phyloP scores from a whole-genome alignment of 2,329 filamentous ascomycete species.

The Davidsoniella neocaledoniae region DNA sequence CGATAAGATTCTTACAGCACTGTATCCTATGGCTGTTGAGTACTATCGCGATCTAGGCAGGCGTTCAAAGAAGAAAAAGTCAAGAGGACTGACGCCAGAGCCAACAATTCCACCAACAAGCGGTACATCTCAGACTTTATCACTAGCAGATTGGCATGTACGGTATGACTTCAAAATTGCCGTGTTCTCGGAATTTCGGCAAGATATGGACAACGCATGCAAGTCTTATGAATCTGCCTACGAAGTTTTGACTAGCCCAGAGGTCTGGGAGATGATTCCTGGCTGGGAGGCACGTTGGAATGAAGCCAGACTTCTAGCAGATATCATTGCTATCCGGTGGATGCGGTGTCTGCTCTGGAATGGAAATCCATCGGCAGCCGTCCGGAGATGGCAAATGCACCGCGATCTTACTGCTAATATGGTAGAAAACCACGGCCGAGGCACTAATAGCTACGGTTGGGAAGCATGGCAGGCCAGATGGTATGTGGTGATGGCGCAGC shows the following conservation, averaged over 20 bases:
- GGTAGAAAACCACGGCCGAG: slow-evolving; percentile 67
- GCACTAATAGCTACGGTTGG: slow-evolving; percentile 82
- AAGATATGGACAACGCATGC: slow-evolving; percentile 77
- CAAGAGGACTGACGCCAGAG: slow-evolving; percentile 58
- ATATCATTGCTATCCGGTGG: slow-evolving; percentile 63
- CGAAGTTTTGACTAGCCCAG: slow-evolving; percentile 62
- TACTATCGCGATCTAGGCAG: slow-evolving; percentile 93
- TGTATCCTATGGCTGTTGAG: slow-evolving; percentile 64
- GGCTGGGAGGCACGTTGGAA: slow-evolving; percentile 86
- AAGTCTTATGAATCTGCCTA: slow-evolving; percentile 80
- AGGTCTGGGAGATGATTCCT: slow-evolving; percentile 75
- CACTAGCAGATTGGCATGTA: slow-evolving; percentile 75
- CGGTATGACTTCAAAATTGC: slow-evolving; percentile 91
- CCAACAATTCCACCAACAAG: slow-evolving; percentile 69
- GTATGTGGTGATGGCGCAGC: slow-evolving; percentile 43
- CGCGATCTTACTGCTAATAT: slow-evolving; percentile 57
- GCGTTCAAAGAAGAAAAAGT: slow-evolving; percentile 75
- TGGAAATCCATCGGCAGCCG: slow-evolving; percentile 61
- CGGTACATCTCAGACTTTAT: slow-evolving; percentile 73
- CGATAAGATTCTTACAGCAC: slow-evolving; percentile 50
- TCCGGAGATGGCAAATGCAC: slow-evolving; percentile 66
- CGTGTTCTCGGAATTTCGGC: slow-evolving; percentile 78
- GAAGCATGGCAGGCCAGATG: slow-evolving; percentile 78
- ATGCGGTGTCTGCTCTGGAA: slow-evolving; percentile 72
- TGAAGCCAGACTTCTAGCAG: slow-evolving; percentile 75